These are phyloP conservation scores for Ascochyta lentis DNA, from an alignment of 2,329 filamentous ascomycete species.

Conservation along the genomic window DNA sequence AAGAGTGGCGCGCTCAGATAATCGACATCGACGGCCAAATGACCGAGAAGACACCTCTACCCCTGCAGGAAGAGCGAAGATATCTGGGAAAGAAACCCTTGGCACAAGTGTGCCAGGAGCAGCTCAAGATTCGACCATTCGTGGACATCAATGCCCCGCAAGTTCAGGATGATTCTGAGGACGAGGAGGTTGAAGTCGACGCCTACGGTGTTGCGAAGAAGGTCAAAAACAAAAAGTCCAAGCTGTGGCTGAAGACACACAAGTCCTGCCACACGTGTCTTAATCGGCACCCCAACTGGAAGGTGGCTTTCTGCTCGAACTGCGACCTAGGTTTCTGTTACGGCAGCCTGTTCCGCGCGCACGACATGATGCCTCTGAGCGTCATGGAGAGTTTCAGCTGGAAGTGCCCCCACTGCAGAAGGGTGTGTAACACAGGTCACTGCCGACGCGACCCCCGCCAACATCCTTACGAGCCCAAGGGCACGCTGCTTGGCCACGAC, in stretches of 20 bases:
- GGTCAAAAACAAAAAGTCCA: slow-evolving; percentile 65
- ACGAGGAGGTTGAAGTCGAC: slow-evolving; percentile 65
- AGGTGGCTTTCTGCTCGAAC: slow-evolving; percentile 78
- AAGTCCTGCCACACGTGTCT: slow-evolving; percentile 81
- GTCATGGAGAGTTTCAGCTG: slow-evolving; percentile 82
- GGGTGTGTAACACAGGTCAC: slow-evolving; percentile 83
- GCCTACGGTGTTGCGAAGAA: slow-evolving; percentile 70
- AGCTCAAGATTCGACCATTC: slow-evolving; percentile 79
- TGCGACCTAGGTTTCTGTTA: slow-evolving; percentile 88
- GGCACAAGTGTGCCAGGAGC: slow-evolving; percentile 93
- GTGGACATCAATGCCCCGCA: slow-evolving; percentile 75
- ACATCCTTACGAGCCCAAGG: slow-evolving; percentile 82
- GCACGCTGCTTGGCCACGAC: slow-evolving; percentile 87
- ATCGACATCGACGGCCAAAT: slow-evolving; percentile 73
- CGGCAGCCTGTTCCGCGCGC: slow-evolving; percentile 88
- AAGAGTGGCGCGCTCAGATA: slow-evolving; percentile 80
- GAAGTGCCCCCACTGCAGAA: slow-evolving; percentile 86
- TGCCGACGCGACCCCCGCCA: slow-evolving; percentile 76
- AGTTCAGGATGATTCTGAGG: slow-evolving; percentile 54
- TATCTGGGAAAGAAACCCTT: slow-evolving; percentile 76
- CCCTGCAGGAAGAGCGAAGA: slow-evolving; percentile 73
- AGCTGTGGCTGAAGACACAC: slow-evolving; percentile 58
- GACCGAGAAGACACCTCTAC: slow-evolving; percentile 69
- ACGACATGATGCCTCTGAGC: slow-evolving; percentile 84
- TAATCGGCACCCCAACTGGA: slow-evolving; percentile 81